Evolutionary conservation across 1,139 yeast genomes (phyloP).

Genomic region (Pichia sp.): DNA sequence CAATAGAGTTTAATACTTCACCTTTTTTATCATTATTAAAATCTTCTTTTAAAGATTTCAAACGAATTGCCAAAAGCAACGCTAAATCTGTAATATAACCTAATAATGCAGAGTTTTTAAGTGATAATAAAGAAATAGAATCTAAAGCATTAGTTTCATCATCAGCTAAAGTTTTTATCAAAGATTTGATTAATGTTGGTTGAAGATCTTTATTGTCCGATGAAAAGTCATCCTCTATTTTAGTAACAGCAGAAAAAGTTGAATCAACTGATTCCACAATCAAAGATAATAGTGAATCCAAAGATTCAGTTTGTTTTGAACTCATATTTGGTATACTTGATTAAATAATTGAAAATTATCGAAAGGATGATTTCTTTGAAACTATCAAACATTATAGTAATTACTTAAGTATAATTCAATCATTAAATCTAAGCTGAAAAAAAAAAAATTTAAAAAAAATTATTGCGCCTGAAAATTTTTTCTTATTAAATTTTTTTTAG

Average conservation of each 20-base stretch:
- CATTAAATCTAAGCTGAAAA: no score
- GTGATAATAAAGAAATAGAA: slow-evolving; percentile 64
- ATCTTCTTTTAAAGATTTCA: slow-evolving; percentile 37
- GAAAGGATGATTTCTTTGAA: no score
- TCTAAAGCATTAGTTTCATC: slow-evolving; percentile 32
- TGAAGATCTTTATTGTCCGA: slow-evolving; percentile 4
- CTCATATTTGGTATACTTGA: slow-evolving; percentile 5
- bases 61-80: slow-evolving; percentile 47
- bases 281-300: slow-evolving; percentile 38
- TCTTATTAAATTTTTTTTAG: no score
- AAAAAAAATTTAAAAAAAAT: no score
- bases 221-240: slow-evolving; percentile 20
- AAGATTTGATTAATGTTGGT: slow-evolving; percentile 28
- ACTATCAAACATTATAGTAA: no score
- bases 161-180: slow-evolving; percentile 12
- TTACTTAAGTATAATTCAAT: no score
- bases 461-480: no score
- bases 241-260: slow-evolving; percentile 30
- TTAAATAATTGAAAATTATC: no score
- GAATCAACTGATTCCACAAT: slow-evolving; percentile 33
- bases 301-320: neutral
- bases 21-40: slow-evolving; percentile 30
- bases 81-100: slow-evolving; percentile 68
- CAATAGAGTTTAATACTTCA: slow-evolving; percentile 46
- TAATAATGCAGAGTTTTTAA: slow-evolving; percentile 74